Evolutionary conservation across 75 land plant species (phyloP).

Genomic region (Azolla pinnata): DNA sequence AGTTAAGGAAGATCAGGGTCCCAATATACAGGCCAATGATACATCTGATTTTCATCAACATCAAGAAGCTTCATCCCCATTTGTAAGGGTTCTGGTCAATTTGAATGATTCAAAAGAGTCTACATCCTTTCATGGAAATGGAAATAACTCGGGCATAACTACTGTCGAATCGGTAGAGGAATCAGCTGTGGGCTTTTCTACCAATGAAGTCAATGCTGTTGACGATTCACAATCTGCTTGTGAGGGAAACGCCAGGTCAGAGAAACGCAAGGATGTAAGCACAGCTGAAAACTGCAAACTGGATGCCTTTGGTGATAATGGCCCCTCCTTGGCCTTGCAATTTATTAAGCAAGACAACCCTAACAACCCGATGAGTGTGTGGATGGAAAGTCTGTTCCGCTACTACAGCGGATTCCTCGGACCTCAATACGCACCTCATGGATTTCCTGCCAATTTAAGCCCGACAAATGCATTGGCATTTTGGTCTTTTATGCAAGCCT

Average conservation of each 20-base stretch:
- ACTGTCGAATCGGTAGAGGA: neutral
- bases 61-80: neutral
- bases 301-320: neutral
- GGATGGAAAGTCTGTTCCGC: conserved; percentile 3
- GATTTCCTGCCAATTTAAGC: neutral
- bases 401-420: neutral
- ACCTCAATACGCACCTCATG: neutral
- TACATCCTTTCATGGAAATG: neutral
- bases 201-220: neutral
- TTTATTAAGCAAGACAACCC: neutral
- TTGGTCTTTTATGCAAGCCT: conserved; percentile 4
- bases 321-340: neutral
- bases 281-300: neutral
- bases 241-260: neutral
- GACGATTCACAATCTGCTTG: no score
- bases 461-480: neutral
- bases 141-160: neutral
- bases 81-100: neutral
- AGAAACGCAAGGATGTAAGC: neutral
- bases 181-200: neutral
- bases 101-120: neutral
- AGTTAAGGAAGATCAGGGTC: neutral
- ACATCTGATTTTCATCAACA: neutral
- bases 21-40: neutral
- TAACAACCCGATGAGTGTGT: neutral